These are phyloP conservation scores for Citrullus amarus DNA, from an alignment of 306 rosid genomes.

Conservation along the genomic window DNA sequence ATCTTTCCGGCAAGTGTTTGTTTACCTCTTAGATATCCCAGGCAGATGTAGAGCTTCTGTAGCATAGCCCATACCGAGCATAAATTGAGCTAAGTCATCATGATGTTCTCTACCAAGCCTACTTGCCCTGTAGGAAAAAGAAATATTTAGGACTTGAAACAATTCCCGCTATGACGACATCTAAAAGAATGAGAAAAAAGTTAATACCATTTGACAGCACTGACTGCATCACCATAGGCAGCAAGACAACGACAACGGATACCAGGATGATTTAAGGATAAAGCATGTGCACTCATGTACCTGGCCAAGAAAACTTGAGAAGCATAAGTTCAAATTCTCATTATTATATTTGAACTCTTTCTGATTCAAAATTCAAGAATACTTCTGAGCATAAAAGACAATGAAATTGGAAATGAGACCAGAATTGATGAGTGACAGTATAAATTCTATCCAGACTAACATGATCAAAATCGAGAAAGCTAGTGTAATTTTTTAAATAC, in stretches of 20 bases:
- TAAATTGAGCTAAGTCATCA: constrained; percentile 92
- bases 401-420: not conserved
- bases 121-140: constrained; percentile 73
- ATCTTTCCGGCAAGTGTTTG: not conserved
- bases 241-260: constrained; percentile 98
- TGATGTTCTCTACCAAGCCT: constrained; percentile 98
- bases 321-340: constrained; percentile 4
- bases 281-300: constrained; percentile 96
- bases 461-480: not conserved
- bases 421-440: not conserved
- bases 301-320: constrained; percentile 30
- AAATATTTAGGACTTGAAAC: constrained; percentile 13
- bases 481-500: not conserved
- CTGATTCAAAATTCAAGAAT: not conserved
- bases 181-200: constrained; percentile 4
- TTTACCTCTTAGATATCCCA: constrained; percentile 92
- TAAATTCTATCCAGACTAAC: not conserved
- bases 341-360: not conserved
- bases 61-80: constrained; percentile 99
- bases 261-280: constrained; percentile 92
- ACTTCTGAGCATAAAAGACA: not conserved
- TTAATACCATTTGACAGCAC: constrained; percentile 90
- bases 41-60: constrained; percentile 95
- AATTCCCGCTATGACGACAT: not conserved
- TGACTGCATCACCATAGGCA: constrained; percentile 96